These are phyloP conservation scores for Gnetum montanum DNA, from an alignment of 75 land plant genomes.

Conservation along the genomic window DNA sequence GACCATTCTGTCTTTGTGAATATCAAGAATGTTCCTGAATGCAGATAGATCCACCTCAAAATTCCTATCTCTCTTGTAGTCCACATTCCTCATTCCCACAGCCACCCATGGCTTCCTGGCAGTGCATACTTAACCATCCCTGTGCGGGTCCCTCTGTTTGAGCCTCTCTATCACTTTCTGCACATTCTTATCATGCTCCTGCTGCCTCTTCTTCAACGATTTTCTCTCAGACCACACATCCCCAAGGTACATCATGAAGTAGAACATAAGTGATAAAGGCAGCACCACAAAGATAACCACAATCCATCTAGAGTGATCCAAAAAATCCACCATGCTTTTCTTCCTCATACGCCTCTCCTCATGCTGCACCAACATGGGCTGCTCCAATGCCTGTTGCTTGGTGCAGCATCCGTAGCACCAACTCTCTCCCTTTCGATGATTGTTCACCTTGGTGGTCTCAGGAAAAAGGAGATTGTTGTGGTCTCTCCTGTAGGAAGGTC, in stretches of 20 bases:
- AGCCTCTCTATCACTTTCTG: slow-evolving; percentile 72
- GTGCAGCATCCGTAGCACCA: no score
- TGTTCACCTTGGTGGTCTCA: no score
- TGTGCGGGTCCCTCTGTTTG: slow-evolving; percentile 63
- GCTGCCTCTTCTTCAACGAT: slow-evolving; percentile 79
- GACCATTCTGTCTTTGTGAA: slow-evolving; percentile 74
- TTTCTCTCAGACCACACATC: slow-evolving; percentile 67
- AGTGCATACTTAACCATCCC: slow-evolving; percentile 94
- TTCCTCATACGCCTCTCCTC: slow-evolving; percentile 75
- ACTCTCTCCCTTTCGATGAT: no score
- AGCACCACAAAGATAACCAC: slow-evolving; percentile 88
- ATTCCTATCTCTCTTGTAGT: slow-evolving; percentile 92
- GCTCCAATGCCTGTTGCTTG: no score
- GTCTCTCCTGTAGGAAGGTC: no score
- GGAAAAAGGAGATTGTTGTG: no score
- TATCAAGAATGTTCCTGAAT: slow-evolving; percentile 68
- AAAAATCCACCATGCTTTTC: slow-evolving; percentile 70
- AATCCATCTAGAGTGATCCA: slow-evolving; percentile 88
- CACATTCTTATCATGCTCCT: slow-evolving; percentile 90
- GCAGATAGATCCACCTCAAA: slow-evolving; percentile 94
- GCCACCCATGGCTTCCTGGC: slow-evolving; percentile 92
- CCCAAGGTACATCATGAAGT: slow-evolving; percentile 55
- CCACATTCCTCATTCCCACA: slow-evolving; percentile 97
- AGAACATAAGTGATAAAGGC: slow-evolving; percentile 65
- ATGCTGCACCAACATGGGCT: slow-evolving; percentile 33